Percentiles rank a stretch among this genome's conserved stretches.
These are phyloP conservation scores for Gossypium raimondii DNA, from an alignment of 345 rosid species.

Conservation along the genomic window DNA sequence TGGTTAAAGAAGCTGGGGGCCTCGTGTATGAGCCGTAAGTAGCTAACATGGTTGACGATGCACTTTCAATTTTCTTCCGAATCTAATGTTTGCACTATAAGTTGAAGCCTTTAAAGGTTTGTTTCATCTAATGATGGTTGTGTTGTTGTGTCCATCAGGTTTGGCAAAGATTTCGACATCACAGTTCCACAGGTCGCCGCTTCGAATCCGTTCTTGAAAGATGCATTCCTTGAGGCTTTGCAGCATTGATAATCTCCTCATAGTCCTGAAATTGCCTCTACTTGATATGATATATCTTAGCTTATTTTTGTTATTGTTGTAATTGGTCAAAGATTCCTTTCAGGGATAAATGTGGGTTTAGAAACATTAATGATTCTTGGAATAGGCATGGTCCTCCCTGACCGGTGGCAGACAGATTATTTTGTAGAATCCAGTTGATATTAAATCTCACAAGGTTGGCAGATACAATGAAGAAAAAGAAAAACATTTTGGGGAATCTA, in stretches of 20 bases:
- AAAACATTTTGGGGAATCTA: not conserved
- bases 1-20: constrained; percentile 90
- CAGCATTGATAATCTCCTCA: constrained; percentile 2
- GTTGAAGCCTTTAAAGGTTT: not conserved
- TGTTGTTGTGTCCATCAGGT: constrained; percentile 41
- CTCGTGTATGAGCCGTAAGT: constrained; percentile 90
- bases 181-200: constrained; percentile 80
- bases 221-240: constrained; percentile 63
- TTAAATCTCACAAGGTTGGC: not conserved
- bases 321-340: not conserved
- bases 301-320: not conserved
- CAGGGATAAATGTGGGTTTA: not conserved
- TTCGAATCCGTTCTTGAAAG: constrained; percentile 71
- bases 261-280: not conserved
- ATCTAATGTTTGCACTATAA: not conserved
- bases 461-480: too few species aligned
- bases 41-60: not conserved
- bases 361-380: not conserved
- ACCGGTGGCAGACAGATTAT: not conserved
- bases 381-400: not conserved
- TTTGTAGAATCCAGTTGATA: constrained; percentile 3
- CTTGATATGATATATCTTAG: not conserved
- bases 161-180: constrained; percentile 81
- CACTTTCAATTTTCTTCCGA: not conserved
- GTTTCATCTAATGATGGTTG: constrained; percentile 4